A percentile compares a stretch with the other conserved stretches of the same genome.
Conservation (phyloP, 495 filamentous ascomycete genomes). For the Talaromyces liani region DNA sequence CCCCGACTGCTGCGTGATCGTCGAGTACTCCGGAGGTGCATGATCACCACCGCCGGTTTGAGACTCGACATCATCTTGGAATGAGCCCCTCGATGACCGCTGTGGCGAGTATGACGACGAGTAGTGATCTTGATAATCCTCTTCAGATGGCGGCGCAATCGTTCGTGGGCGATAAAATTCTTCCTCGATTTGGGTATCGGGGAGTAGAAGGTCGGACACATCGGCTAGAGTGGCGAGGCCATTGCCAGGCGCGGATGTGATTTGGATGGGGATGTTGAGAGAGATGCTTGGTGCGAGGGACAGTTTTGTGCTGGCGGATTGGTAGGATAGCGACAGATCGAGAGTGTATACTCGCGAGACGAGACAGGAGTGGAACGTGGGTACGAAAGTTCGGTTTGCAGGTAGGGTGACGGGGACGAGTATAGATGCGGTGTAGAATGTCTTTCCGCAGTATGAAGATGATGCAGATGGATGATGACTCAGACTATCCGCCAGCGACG, state of each 20-base stretch:
- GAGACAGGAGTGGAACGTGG: conserved; percentile 86
- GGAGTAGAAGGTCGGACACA: conserved; percentile 17
- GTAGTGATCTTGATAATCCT: conserved; percentile 3
- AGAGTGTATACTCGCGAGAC: conserved; percentile 72
- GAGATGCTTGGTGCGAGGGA: conserved; percentile 46
- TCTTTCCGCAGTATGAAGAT: conserved; percentile 27
- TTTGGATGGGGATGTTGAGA: conserved; percentile 70
- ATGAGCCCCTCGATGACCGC: neutral
- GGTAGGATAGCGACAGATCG: conserved; percentile 56
- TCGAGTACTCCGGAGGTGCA: conserved; percentile 4
- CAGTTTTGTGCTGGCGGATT: conserved; percentile 47
- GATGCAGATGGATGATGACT: conserved; percentile 21
- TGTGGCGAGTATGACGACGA: neutral
- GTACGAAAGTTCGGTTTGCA: conserved; percentile 62
- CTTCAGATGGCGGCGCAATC: conserved; percentile 14
- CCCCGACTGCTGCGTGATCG: neutral
- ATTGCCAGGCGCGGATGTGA: conserved; percentile 32
- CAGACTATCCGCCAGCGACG: conserved; percentile 22
- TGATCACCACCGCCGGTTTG: neutral
- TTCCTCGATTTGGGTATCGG: conserved; percentile 28
- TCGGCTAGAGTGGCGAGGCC: neutral
- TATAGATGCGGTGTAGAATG: conserved; percentile 61
- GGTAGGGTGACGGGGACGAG: conserved; percentile 72
- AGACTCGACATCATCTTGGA: neutral
- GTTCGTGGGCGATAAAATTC: conserved; percentile 33